These are phyloP conservation scores for Alternaria tenuissima DNA, from an alignment of 2,329 filamentous ascomycete genomes.

Conservation along the genomic window DNA sequence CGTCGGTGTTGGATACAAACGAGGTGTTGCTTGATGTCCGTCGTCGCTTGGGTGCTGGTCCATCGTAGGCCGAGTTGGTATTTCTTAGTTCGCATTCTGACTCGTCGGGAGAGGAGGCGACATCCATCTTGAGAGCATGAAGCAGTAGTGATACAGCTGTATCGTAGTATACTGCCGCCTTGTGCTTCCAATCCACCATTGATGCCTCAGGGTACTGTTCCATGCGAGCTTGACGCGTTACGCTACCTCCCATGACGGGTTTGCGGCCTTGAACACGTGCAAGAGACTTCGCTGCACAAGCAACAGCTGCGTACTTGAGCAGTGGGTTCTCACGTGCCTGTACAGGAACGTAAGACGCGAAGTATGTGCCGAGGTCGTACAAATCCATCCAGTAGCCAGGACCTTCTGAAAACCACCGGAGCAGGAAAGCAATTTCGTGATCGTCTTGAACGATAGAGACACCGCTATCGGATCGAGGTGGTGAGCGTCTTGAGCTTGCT, in stretches of 20 bases:
- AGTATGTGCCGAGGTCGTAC: constrained; percentile 66
- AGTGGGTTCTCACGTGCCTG: constrained; percentile 62
- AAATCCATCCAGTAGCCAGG: constrained; percentile 68
- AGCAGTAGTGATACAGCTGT: constrained; percentile 61
- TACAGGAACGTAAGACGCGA: constrained; percentile 67
- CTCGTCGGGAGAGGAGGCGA: constrained; percentile 40
- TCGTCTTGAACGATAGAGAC: constrained; percentile 49
- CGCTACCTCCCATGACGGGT: constrained; percentile 59
- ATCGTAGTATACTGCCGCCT: constrained; percentile 68
- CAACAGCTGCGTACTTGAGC: constrained; percentile 64
- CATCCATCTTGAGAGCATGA: constrained; percentile 47
- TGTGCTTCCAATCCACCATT: constrained; percentile 66
- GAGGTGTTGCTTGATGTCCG: constrained; percentile 53
- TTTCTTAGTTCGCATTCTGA: constrained; percentile 36
- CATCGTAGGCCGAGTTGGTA: constrained; percentile 16
- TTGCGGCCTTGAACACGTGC: constrained; percentile 63
- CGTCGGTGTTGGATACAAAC: constrained; percentile 60
- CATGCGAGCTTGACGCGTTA: constrained; percentile 59
- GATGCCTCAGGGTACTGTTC: constrained; percentile 60
- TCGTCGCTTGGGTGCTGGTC: constrained; percentile 50
- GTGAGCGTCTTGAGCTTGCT: constrained; percentile 35
- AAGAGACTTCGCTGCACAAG: constrained; percentile 69
- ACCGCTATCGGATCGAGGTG: constrained; percentile 32
- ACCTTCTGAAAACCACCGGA: constrained; percentile 67
- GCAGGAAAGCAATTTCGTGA: constrained; percentile 66